Evolutionary conservation across 2,329 filamentous ascomycete species (phyloP), one percentile per base, ranked within the genome.

Genomic region (Neocucurbitaria cava): DNA sequence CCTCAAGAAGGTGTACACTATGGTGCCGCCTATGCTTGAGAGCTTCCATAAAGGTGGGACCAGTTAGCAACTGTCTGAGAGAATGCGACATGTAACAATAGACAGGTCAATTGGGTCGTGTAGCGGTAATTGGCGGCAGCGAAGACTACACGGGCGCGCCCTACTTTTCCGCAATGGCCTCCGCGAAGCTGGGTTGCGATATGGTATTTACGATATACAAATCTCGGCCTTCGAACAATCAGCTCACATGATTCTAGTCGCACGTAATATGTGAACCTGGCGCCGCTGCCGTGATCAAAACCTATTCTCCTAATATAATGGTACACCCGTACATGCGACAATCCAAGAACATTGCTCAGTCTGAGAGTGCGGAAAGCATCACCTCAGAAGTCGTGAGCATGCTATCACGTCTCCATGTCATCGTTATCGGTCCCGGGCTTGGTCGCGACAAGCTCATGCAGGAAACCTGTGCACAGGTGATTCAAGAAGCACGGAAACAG

Each of bases 101-200:
- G 31, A 13, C 66, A 96, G 94, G 95, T 55, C 94, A 98, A 77
- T 83, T 96, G 62, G 95, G 95, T 5, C 87, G 95, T 50, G 87
- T 99, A 48, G 95, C 88, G 47, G 95, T 99, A 54, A 95, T 99
- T 62, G 95, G 95, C 46, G 95, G 95, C 36, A 96, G 92, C 71
- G 88, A 94, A 74, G 94, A 98, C 77, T 99, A 98, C 75, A 97
- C 95, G 1, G 95, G 95, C 33, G 95, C 95, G 54, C 95, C 95
- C 11, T 99, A 96, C 79, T 99, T 99, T 79, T 97, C 94, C 18
- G 93, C 94, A 61, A 97, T 97, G 87, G 95, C 95, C 11, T 96
- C 92, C 62, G 95, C 95, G 42, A 87, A 90, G 69, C 79, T 98
- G 53, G 95, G 94, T 76, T 92, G 89, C 69, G 92, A 96, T 71